Base-by-base conservation (phyloP, 2,329 filamentous ascomycete genomes). In the Colletotrichum tamarilloi region DNA sequence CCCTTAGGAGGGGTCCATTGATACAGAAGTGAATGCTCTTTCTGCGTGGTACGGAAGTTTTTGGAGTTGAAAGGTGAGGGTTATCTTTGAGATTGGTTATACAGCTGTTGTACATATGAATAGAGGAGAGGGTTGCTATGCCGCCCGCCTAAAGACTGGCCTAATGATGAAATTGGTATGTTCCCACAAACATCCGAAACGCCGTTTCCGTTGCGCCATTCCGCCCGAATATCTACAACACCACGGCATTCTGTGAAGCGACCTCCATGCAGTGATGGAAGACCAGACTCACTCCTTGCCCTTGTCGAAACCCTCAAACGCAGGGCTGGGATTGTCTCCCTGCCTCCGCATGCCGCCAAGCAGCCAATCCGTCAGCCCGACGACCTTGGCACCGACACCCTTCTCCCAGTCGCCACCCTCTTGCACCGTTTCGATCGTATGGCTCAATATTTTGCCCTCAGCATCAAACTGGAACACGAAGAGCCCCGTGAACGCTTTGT, bases 391-490 rank as follows among this genome's bases (percentile, higher is more conserved):
- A 30, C 94, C 91, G n/a, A 92, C 85, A 19, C 91, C 95, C 75
- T 90, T 91, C 78, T 98, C 95, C 91, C 93, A 97, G 73, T 94
- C 91, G 52, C 92, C 91, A 19, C 92, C 92, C 78, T 97, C 92
- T 78, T 98, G 93, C 1, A 94, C 93, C 83, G 97, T 94, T 84
- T 99, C 97, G 78, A 99, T 98, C 0, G 94, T 97, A 82, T 98
- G 97, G 77, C 91, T 95, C 60, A 93, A 84, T 46, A 99, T 91
- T 75, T 95, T 89, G 1, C 97, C 97, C 78, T 97, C 90, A 59
- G 91, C 88, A 79, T 98, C 97, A 81, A 99, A 99, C 76, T 97
- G 94, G 81, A 99, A 99, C 72, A 98, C 92, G 83, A 98, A 99
- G 12, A 98, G 83, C 0, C 97, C 97, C 1, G 92, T 94, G 77